Evolutionary conservation across 345 rosid genomes (phyloP).

Genomic region (Noccaea caerulescens): DNA sequence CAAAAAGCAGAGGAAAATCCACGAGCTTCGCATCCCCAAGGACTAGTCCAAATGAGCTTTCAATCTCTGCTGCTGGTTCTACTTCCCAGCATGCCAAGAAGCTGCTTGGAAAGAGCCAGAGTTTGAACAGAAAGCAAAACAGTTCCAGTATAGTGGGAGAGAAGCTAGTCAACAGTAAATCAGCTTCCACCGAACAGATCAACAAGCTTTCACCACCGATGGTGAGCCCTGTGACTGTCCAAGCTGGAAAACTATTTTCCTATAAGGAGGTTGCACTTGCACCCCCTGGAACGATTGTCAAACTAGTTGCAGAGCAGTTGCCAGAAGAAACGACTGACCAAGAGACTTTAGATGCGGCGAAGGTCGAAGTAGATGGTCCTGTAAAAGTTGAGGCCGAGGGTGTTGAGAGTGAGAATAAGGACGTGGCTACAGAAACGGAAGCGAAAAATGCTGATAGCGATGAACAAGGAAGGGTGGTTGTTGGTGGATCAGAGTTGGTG

Average conservation of each 20-base stretch:
- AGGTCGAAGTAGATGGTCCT: conserved; percentile 33
- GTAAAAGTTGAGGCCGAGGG: conserved; percentile 49
- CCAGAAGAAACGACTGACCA: conserved; percentile 52
- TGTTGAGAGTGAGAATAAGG: conserved; percentile 43
- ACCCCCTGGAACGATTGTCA: conserved; percentile 94
- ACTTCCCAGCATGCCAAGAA: conserved; percentile 57
- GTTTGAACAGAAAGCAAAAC: conserved; percentile 69
- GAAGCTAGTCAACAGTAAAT: conserved; percentile 52
- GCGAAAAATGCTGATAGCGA: conserved; percentile 36
- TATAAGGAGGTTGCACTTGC: conserved; percentile 99
- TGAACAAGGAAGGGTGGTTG: conserved; percentile 44
- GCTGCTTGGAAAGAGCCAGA: conserved; percentile 67
- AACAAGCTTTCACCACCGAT: conserved; percentile 51
- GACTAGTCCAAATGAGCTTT: conserved; percentile 54
- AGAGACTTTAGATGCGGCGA: conserved; percentile 40
- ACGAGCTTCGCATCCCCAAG: conserved; percentile 66
- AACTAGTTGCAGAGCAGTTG: conserved; percentile 75
- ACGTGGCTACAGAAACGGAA: conserved; percentile 41
- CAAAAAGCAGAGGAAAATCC: conserved; percentile 71
- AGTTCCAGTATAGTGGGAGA: conserved; percentile 53
- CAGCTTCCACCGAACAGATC: conserved; percentile 59
- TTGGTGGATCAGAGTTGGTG: conserved; percentile 31
- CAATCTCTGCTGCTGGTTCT: conserved; percentile 50
- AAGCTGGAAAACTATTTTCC: conserved; percentile 89
- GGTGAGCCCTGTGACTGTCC: conserved; percentile 60